Percentiles rank a stretch among this genome's conserved stretches.
Evolutionary conservation across 257 asterid genomes (phyloP).

Genomic region (Voacanga thouarsii): DNA sequence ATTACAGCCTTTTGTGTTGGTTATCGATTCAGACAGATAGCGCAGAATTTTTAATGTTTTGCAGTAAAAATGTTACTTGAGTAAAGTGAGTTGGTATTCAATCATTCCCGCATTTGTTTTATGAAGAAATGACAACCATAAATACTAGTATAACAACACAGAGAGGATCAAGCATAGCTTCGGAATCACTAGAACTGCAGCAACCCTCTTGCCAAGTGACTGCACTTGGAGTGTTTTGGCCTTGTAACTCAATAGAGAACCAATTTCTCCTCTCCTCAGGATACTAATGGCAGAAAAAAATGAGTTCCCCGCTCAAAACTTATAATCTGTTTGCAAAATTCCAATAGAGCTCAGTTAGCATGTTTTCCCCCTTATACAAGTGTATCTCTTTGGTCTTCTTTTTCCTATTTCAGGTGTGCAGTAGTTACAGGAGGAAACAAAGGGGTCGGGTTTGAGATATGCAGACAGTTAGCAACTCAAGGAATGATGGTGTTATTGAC

Average conservation of each 20-base stretch:
- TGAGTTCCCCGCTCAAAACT: neutral
- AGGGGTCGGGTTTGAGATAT: constrained; percentile 38
- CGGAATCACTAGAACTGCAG: too few species aligned
- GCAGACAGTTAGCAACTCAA: constrained; percentile 23
- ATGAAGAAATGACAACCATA: too few species aligned
- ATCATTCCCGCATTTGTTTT: too few species aligned
- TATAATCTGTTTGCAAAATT: neutral
- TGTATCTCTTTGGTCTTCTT: neutral
- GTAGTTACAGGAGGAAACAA: constrained; percentile 41
- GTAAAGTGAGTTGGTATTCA: too few species aligned
- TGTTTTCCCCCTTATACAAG: neutral
- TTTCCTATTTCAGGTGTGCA: constrained; percentile 31
- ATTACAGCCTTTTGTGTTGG: too few species aligned
- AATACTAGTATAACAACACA: too few species aligned
- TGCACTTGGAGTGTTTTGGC: too few species aligned
- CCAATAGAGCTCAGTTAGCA: neutral
- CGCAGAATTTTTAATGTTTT: too few species aligned
- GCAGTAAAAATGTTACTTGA: too few species aligned
- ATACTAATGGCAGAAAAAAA: neutral
- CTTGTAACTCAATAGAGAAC: neutral
- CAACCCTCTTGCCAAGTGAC: too few species aligned
- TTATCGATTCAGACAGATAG: too few species aligned
- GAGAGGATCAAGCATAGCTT: too few species aligned
- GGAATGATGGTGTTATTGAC: constrained; percentile 43
- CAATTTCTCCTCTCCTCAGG: neutral